A percentile compares a stretch with the other conserved stretches of the same genome.
Evolutionary conservation across 2,329 filamentous ascomycete genomes (phyloP).

Genomic region (Xylariales sp.): DNA sequence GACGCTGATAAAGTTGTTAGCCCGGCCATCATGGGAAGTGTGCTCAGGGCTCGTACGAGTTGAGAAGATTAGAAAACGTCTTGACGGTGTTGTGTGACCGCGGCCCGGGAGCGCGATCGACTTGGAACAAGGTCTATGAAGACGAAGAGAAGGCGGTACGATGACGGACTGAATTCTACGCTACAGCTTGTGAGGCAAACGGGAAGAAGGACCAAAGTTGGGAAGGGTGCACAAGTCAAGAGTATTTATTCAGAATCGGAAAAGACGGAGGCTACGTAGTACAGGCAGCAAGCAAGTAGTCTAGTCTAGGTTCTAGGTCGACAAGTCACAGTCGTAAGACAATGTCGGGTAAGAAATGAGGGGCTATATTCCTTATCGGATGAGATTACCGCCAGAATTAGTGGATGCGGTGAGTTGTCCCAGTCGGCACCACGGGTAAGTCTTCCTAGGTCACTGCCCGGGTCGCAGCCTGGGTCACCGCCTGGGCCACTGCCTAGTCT

Average conservation of each 20-base stretch:
- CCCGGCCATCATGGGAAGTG: conserved; percentile 30
- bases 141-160: background rate
- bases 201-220: background rate
- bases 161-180: conserved; percentile 11
- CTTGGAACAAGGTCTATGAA: conserved; percentile 37
- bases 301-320: background rate
- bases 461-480: no score
- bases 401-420: conserved; percentile 26
- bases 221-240: background rate
- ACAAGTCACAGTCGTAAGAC: background rate
- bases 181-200: conserved; percentile 12
- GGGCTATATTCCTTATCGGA: conserved; percentile 28
- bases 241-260: conserved; percentile 20
- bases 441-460: background rate
- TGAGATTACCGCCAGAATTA: conserved; percentile 13
- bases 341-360: conserved; percentile 9
- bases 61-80: conserved; percentile 98
- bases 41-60: conserved; percentile 76
- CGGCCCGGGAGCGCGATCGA: conserved; percentile 67
- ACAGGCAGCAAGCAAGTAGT: background rate
- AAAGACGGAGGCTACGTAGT: conserved; percentile 3
- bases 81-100: conserved; percentile 78
- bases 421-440: conserved; percentile 7
- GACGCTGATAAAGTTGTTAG: conserved; percentile 65
- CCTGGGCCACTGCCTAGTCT: no score